These are phyloP conservation scores for Candida alai DNA, from an alignment of 805 yeast species.

Conservation along the genomic window DNA sequence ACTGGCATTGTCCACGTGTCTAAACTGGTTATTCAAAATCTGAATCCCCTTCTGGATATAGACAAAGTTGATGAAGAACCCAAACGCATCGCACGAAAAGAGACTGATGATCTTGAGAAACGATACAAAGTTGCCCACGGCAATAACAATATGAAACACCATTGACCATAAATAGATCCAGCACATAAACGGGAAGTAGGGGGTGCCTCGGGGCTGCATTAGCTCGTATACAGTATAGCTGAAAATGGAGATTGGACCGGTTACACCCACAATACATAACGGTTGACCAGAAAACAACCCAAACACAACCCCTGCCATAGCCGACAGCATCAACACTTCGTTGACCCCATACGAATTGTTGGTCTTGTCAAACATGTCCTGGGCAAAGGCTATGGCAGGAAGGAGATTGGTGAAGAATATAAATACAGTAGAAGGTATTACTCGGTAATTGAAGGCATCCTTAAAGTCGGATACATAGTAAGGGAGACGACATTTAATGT, in stretches of 20 bases:
- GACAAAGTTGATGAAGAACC: slow-evolving; percentile 82
- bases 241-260: slow-evolving; percentile 93
- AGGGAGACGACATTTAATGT: slow-evolving; percentile 53
- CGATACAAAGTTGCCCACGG: slow-evolving; percentile 63
- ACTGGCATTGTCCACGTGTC: slow-evolving; percentile 29
- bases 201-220: slow-evolving; percentile 49
- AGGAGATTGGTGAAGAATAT: slow-evolving; percentile 86
- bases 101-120: slow-evolving; percentile 68
- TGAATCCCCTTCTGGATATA: slow-evolving; percentile 90
- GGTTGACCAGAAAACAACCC: slow-evolving; percentile 90
- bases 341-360: slow-evolving; percentile 85
- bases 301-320: slow-evolving; percentile 85
- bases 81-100: slow-evolving; percentile 90
- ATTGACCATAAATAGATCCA: slow-evolving; percentile 94
- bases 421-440: slow-evolving; percentile 76
- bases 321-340: slow-evolving; percentile 79
- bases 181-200: slow-evolving; percentile 88
- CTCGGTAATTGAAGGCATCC: slow-evolving; percentile 83
- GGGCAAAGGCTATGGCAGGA: slow-evolving; percentile 95
- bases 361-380: slow-evolving; percentile 94
- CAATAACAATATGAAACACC: slow-evolving; percentile 72
- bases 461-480: slow-evolving; percentile 72
- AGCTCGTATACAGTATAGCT: slow-evolving; percentile 84
- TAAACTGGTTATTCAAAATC: slow-evolving; percentile 69
- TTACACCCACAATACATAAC: slow-evolving; percentile 91